Base-by-base conservation (phyloP, 2,329 filamentous ascomycete species). In the Cercospora sp. region DNA sequence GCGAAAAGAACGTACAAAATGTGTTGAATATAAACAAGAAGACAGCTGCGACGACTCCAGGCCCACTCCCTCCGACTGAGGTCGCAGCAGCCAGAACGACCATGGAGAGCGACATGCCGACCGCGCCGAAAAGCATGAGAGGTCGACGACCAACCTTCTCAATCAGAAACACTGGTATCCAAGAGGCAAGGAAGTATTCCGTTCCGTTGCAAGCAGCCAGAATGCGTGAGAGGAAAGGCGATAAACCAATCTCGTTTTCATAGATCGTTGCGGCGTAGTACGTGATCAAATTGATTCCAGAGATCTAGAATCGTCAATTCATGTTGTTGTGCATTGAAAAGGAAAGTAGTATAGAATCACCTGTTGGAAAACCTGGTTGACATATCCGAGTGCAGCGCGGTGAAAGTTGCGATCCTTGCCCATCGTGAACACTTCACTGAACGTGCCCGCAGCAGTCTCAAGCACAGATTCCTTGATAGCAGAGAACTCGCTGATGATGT, bases 111-210 rank as follows among this genome's bases (percentile, higher is more conserved):
- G 67, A 66, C 70, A 72, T 72, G 45, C 73, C 73, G 3, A 68
- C 69, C 1, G 87, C 87, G 63, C 90, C 90, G 70, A 91, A 87
- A 18, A 93, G 79, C 89, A 93, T 92, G 68, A 93, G 84, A 74
- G 87, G 86, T 18, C 90, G 85, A 30, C 91, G 81, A 13, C 83
- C 83, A 63, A 84, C 77, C 61, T 79, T 80, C 71, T 86, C 83
- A 66, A 85, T 81, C 10, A 81, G 81, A 69, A 84, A 84, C 33
- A 86, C 80, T 2, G 83, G 80, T 26, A 86, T 75, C 76, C 80
- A 81, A 1, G 83, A 85, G 1, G 76, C 76, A 26, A 84, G 63
- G 71, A 86, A 86, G 74, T 86, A 86, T 67, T 85, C 83, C 0
- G 83, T 86, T 36, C 84, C 84, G 68, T 85, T 86, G 70, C 79